These are phyloP conservation scores for Chloranthus sessilifolius DNA, from an alignment of 164 flowering plant genomes.

Conservation along the genomic window DNA sequence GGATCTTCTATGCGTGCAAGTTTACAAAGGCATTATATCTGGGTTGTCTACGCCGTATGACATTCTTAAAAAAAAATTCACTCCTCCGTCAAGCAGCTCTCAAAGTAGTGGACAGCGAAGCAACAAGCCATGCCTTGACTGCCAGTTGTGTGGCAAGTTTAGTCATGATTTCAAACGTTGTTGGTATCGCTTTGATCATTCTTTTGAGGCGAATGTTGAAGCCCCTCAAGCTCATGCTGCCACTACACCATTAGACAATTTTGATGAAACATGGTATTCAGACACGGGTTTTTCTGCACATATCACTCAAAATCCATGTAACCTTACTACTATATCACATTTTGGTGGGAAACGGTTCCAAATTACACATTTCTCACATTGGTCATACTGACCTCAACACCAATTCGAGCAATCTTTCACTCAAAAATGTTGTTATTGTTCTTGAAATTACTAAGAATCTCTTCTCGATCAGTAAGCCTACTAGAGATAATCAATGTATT, in stretches of 20 bases:
- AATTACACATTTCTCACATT: background rate
- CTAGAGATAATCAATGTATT: background rate
- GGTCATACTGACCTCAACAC: background rate
- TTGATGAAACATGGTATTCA: background rate
- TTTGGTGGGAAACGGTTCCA: background rate
- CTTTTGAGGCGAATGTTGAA: background rate
- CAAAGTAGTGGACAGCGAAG: background rate
- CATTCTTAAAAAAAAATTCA: too few relatives aligned
- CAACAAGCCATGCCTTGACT: background rate
- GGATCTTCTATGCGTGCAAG: too few relatives aligned
- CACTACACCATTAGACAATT: too few relatives aligned
- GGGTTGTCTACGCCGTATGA: too few relatives aligned
- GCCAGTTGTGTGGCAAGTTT: background rate
- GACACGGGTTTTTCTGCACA: background rate
- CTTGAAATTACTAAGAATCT: background rate
- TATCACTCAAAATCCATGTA: background rate
- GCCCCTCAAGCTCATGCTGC: background rate
- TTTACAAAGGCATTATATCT: too few relatives aligned
- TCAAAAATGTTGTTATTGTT: background rate
- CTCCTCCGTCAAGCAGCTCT: background rate
- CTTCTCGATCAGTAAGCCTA: background rate
- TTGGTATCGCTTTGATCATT: background rate
- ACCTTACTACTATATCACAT: background rate
- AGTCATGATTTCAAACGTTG: background rate
- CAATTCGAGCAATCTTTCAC: background rate